Percentiles rank a stretch among this genome's conserved stretches.
These are phyloP conservation scores for Tilletia caries DNA, from an alignment of 1,284 basidiomycete species.

Conservation along the genomic window DNA sequence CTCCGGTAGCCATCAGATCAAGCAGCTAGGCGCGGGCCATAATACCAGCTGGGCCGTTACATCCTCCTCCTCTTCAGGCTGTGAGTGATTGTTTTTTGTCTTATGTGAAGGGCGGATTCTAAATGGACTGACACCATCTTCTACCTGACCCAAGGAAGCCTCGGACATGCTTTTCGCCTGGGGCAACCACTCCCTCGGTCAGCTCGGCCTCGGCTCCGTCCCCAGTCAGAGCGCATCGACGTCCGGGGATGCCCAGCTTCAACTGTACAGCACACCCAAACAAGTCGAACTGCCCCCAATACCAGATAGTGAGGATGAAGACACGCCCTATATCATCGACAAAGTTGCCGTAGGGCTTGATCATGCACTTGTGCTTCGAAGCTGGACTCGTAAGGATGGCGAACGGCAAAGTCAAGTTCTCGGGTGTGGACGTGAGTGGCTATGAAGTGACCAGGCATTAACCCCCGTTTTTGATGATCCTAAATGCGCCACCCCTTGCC, in stretches of 20 bases:
- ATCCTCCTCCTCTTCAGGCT: neutral
- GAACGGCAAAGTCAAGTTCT: neutral
- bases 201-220: neutral
- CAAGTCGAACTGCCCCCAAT: conserved; percentile 7
- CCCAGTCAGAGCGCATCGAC: neutral
- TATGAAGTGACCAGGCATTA: neutral
- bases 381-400: neutral
- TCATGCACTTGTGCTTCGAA: conserved; percentile 15
- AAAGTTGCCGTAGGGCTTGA: conserved; percentile 16
- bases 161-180: conserved; percentile 4
- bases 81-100: neutral
- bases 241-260: conserved; percentile 16
- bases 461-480: neutral
- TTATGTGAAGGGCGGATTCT: neutral
- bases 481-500: neutral
- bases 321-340: neutral
- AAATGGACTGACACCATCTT: too few relatives aligned
- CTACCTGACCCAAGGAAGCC: conserved; percentile 6
- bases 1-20: neutral
- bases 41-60: conserved; percentile 13
- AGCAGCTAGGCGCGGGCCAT: conserved; percentile 5
- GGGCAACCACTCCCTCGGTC: conserved; percentile 11
- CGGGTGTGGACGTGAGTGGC: conserved; percentile 14
- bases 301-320: neutral
- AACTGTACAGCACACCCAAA: conserved; percentile 10